Percentiles rank a stretch among this genome's conserved stretches.
Evolutionary conservation across 768 basidiomycete species (phyloP).

Genomic region (Rhizopogon vulgaris): DNA sequence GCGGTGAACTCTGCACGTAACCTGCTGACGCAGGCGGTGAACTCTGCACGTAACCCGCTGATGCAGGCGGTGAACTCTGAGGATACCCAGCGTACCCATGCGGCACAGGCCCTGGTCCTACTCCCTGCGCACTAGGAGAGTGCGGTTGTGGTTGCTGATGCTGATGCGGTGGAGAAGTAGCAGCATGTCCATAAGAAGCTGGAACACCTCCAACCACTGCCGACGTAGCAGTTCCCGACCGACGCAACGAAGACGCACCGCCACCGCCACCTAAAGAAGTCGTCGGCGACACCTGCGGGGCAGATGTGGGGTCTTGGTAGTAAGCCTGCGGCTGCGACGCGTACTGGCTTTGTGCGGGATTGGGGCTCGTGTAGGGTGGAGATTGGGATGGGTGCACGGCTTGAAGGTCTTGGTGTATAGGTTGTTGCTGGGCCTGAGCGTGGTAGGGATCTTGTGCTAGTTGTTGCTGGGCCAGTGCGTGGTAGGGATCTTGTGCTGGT

Average conservation of each 20-base stretch:
- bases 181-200: conserved; percentile 12
- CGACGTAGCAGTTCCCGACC: not conserved
- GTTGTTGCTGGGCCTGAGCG: conserved; percentile 3
- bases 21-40: too few species aligned
- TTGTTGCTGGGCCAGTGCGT: conserved; percentile 2
- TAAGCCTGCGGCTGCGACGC: conserved; percentile 9
- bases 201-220: not conserved
- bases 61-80: too few species aligned
- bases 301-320: conserved; percentile 8
- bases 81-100: conserved; percentile 9
- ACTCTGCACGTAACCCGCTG: too few species aligned
- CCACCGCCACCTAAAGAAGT: not conserved
- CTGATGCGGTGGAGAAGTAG: conserved; percentile 11
- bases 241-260: not conserved
- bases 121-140: not conserved
- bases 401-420: not conserved
- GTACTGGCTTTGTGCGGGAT: conserved; percentile 13
- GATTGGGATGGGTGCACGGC: not conserved
- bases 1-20: too few species aligned
- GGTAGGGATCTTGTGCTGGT: not conserved
- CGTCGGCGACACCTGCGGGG: not conserved
- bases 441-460: not conserved
- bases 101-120: conserved; percentile 11
- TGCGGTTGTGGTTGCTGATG: conserved; percentile 12
- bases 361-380: conserved; percentile 7